A percentile compares a stretch with the other conserved stretches of the same genome.
Evolutionary conservation across 2,329 filamentous ascomycete genomes (phyloP).

Genomic region (Penicillium sp.): DNA sequence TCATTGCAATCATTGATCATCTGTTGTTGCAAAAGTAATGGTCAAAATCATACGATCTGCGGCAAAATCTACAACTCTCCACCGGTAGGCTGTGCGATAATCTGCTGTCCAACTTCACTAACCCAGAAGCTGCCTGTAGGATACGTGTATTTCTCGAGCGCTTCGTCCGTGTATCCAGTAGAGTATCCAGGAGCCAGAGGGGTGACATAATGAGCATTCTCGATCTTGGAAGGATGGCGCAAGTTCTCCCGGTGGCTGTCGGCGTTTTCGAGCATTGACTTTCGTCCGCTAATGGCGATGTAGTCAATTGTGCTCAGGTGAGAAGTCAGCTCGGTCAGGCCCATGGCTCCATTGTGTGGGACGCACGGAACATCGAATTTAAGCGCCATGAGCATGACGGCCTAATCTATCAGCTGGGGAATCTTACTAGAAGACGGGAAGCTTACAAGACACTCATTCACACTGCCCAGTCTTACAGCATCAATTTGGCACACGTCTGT

Average conservation of each 20-base stretch:
- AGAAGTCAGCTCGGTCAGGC: constrained; percentile 88
- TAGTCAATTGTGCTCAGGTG: constrained; percentile 91
- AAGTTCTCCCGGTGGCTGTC: constrained; percentile 56
- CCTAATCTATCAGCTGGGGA: constrained; percentile 15
- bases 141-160: constrained; percentile 27
- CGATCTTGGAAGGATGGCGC: constrained; percentile 22
- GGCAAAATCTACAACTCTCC: constrained; percentile 25
- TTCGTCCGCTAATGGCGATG: constrained; percentile 75
- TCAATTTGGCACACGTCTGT: constrained; percentile 89
- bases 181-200: constrained; percentile 26
- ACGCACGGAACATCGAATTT: constrained; percentile 73
- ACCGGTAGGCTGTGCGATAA: constrained; percentile 29
- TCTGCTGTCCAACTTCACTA: constrained; percentile 26
- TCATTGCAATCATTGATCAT: too few relatives aligned
- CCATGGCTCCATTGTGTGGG: constrained; percentile 83
- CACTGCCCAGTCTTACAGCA: constrained; percentile 81
- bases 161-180: constrained; percentile 27
- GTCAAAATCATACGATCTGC: too few relatives aligned
- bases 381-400: constrained; percentile 18
- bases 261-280: constrained; percentile 82
- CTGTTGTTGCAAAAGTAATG: too few relatives aligned
- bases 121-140: constrained; percentile 29
- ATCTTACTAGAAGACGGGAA: neutral
- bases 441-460: constrained; percentile 73
- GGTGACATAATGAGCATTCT: constrained; percentile 25